Evolutionary conservation across 345 rosid genomes (phyloP).

Genomic region (Citrus sinensis): DVS_A1.0 CM039163.1:49106501-49107000

Average conservation of each 20-base stretch:
- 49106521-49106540: constrained; percentile 85
- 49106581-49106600: constrained; percentile 88
- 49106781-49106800: background rate
- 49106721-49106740: constrained; percentile 1
- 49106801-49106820: constrained; percentile 1
- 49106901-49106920: background rate
- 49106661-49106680: constrained; percentile 36
- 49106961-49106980: background rate
- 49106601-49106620: constrained; percentile 74
- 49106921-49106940: background rate
- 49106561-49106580: constrained; percentile 91
- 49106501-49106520: constrained; percentile 86
- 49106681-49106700: background rate
- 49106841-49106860: constrained; percentile 2
- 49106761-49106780: background rate
- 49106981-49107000: background rate
- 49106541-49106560: constrained; percentile 92
- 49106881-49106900: constrained; percentile 1
- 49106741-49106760: background rate
- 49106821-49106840: constrained; percentile 5
- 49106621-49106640: constrained; percentile 55
- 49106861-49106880: background rate
- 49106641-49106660: constrained; percentile 45
- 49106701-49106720: constrained; percentile 10
- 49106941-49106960: background rate